Conservation (phyloP, 2,329 filamentous ascomycete species). For the Apiospora phragmitis region DNA sequence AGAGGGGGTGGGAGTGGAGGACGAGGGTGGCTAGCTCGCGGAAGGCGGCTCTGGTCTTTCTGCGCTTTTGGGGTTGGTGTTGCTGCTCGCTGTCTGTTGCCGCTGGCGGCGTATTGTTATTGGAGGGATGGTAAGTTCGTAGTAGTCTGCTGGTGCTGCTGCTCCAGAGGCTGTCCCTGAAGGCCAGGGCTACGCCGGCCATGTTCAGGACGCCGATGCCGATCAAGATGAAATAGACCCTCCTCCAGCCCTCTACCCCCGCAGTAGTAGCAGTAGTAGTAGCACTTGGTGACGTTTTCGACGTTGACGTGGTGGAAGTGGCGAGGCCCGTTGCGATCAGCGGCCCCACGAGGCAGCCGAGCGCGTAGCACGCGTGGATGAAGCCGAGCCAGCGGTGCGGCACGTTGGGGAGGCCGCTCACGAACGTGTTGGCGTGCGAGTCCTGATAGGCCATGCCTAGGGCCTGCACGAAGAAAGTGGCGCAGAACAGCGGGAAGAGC, state of each 20-base stretch:
- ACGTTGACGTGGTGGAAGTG: too few relatives aligned
- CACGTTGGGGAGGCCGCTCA: conserved; percentile 46
- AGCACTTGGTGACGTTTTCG: conserved; percentile 15
- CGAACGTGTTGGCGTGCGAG: conserved; percentile 63
- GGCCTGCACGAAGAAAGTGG: conserved; percentile 59
- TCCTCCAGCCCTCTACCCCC: conserved; percentile 44
- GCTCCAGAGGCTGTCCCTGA: conserved; percentile 46
- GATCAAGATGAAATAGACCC: conserved; percentile 58
- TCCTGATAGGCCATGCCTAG: conserved; percentile 65
- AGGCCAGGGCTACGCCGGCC: conserved; percentile 45
- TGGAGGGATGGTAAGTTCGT: background rate
- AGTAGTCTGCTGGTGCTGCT: conserved; percentile 11
- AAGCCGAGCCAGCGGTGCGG: conserved; percentile 63
- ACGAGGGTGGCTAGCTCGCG: conserved; percentile 46
- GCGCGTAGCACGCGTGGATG: conserved; percentile 63
- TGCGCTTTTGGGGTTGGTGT: background rate
- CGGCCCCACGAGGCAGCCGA: conserved; percentile 57
- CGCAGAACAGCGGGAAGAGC: conserved; percentile 52
- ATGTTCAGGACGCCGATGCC: conserved; percentile 54
- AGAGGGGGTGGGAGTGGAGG: conserved; percentile 48
- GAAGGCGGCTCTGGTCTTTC: conserved; percentile 35
- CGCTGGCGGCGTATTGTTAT: background rate
- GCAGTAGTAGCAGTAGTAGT: background rate
- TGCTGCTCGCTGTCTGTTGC: background rate
- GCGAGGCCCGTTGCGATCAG: conserved; percentile 56